phyloP scores from a whole-genome alignment of 2,329 filamentous ascomycete species.

The Claviceps purpurea region DNA sequence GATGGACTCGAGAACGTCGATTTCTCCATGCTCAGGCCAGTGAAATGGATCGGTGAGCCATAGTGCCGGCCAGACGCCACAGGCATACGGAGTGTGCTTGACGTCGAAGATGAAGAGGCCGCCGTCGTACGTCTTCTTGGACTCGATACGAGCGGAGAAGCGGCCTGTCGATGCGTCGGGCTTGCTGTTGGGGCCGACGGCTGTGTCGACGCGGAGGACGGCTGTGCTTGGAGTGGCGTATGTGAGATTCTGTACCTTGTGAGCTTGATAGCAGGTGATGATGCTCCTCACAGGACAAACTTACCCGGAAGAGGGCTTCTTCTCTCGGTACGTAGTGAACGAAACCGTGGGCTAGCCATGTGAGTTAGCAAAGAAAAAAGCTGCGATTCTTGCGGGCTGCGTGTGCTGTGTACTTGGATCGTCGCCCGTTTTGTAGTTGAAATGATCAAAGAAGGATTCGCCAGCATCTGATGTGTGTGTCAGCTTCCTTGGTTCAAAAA shows the following conservation, averaged over 20 bases:
- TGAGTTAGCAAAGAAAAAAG: neutral
- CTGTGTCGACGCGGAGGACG: slow-evolving; percentile 47
- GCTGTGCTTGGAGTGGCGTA: slow-evolving; percentile 40
- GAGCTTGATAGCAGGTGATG: neutral
- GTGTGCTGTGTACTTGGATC: slow-evolving; percentile 29
- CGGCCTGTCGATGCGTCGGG: slow-evolving; percentile 45
- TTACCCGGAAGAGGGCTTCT: slow-evolving; percentile 29
- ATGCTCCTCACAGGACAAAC: slow-evolving; percentile 6
- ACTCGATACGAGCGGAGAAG: slow-evolving; percentile 49
- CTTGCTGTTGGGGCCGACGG: slow-evolving; percentile 30
- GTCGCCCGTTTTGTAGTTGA: slow-evolving; percentile 37
- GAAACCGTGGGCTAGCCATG: slow-evolving; percentile 27
- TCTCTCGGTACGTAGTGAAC: slow-evolving; percentile 38
- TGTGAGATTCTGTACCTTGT: slow-evolving; percentile 42
- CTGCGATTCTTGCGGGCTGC: neutral
- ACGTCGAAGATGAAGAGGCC: slow-evolving; percentile 58
- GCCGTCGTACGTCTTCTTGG: slow-evolving; percentile 43
- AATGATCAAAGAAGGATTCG: slow-evolving; percentile 39
- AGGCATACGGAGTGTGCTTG: slow-evolving; percentile 48
- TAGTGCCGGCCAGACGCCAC: slow-evolving; percentile 51
- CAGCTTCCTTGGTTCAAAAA: neutral
- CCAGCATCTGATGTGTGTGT: slow-evolving; percentile 27
- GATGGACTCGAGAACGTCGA: slow-evolving; percentile 47
- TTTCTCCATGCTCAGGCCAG: slow-evolving; percentile 53
- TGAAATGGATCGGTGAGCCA: slow-evolving; percentile 49